Evolutionary conservation across 768 basidiomycete species (phyloP), one percentile per base, ranked within the genome.

Genomic region (Mrakia frigida): DNA sequence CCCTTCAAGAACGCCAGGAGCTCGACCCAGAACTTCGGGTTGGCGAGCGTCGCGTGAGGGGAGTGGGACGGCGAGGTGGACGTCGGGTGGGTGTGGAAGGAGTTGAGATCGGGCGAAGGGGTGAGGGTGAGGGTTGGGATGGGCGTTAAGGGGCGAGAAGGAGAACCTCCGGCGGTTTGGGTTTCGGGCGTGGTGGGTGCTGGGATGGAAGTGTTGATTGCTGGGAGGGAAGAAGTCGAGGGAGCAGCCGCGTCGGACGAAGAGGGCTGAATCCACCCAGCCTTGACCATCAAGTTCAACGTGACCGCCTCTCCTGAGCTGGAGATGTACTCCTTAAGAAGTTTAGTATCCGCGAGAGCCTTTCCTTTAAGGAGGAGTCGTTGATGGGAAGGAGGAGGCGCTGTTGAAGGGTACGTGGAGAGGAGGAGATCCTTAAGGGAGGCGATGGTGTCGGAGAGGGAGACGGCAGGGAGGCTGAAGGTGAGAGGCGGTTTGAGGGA

Each of bases 281-380:
- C 87, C 81, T 95, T 96, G 82, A 94, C 84, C 86, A 94, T 90
- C 63, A 99, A 86, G 83, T 91, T 96, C 80, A 98, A 85, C 16
- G 89, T 90, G 79, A 92, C 90, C 16, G 90, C 91, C 81, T 90
- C 88, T 80, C 89, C 88, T 81, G 25, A 2, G 21, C 81, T 85
- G 88, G 21, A 25, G 37, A 68, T 39, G 85, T 98, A 99, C 82
- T 98, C 97, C 81, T 91, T 91, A 56, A 98, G 85, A 14, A 99
- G 88, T 82, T 95, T 96, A 35, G 85, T 85, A 85, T 98, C 96
- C 23, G 89, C 89, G 79, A 98, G 88, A 0, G 91, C 94, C 83
- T 99, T 99, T 75, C 97, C 97, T 84, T 95, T 98, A 73, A 97
- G 86, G 16, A 99, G 86, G 23, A 98, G 88, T 4, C 97, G 87